Conservation (phyloP, 202 grass and related monocot genomes). For the Bolboschoenoplectus hybrid region DNA sequence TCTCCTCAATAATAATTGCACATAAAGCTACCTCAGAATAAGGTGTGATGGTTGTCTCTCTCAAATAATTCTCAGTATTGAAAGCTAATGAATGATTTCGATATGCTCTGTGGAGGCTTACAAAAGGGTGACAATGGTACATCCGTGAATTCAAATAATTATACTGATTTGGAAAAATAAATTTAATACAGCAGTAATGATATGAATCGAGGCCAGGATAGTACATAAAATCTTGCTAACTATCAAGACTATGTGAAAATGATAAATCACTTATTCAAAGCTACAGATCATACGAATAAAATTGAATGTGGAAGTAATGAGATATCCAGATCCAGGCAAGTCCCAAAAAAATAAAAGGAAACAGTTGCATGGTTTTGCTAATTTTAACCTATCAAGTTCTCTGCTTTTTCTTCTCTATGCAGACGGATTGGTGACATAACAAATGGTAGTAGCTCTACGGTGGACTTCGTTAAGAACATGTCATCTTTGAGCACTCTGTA, state of each 20-base stretch:
- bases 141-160: neutral
- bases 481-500: slow-evolving; percentile 76
- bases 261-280: neutral
- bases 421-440: slow-evolving; percentile 88
- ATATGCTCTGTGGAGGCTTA: neutral
- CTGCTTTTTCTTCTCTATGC: slow-evolving; percentile 30
- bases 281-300: no score
- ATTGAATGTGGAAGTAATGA: no score
- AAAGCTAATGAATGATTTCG: neutral
- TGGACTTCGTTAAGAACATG: slow-evolving; percentile 67
- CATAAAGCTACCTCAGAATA: neutral
- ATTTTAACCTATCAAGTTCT: slow-evolving; percentile 38
- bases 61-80: neutral
- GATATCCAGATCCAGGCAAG: no score
- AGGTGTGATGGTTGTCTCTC: neutral
- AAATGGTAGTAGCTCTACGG: slow-evolving; percentile 77
- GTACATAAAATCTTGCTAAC: neutral
- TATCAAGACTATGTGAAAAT: neutral
- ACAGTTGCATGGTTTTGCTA: neutral
- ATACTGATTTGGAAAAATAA: neutral
- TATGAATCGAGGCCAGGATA: neutral
- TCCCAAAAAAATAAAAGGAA: neutral
- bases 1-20: slow-evolving; percentile 12
- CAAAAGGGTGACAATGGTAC: neutral
- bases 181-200: neutral